Evolutionary conservation across 768 basidiomycete genomes (phyloP).

Genomic region (Trametes coccinea): DNA sequence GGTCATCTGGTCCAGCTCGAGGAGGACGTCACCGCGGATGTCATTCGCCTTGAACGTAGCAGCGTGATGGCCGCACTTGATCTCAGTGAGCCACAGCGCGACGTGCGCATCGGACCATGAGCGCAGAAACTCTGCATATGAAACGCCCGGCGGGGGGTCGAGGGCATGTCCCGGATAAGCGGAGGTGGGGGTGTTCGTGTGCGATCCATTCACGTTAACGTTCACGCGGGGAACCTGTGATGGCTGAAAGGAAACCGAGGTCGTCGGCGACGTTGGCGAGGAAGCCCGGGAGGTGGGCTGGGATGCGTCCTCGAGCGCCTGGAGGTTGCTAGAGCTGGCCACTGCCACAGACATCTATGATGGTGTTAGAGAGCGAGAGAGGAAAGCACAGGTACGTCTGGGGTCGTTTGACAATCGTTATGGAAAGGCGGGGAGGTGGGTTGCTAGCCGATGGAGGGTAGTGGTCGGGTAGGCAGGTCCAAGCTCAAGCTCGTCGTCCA

Average conservation of each 20-base stretch:
- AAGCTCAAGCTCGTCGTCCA: constrained; percentile 15
- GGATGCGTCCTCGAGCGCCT: constrained; percentile 38
- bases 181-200: constrained; percentile 40
- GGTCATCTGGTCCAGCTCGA: constrained; percentile 86
- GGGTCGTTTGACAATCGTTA: constrained; percentile 7
- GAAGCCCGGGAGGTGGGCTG: constrained; percentile 40
- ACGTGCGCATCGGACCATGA: constrained; percentile 76
- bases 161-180: constrained; percentile 44
- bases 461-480: not conserved
- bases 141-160: constrained; percentile 59
- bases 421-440: not conserved
- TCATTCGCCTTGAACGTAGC: constrained; percentile 80
- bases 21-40: constrained; percentile 86
- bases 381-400: not conserved
- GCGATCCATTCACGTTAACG: constrained; percentile 37
- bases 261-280: constrained; percentile 40
- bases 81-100: constrained; percentile 74
- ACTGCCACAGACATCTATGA: constrained; percentile 30
- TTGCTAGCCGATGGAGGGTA: not conserved
- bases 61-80: constrained; percentile 71
- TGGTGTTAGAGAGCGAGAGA: not conserved
- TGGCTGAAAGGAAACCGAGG: constrained; percentile 31
- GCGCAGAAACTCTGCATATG: constrained; percentile 62
- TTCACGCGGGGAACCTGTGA: constrained; percentile 38
- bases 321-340: constrained; percentile 26